phyloP scores from a whole-genome alignment of 2,329 filamentous ascomycete genomes.

The Didymella lethalis region DNA sequence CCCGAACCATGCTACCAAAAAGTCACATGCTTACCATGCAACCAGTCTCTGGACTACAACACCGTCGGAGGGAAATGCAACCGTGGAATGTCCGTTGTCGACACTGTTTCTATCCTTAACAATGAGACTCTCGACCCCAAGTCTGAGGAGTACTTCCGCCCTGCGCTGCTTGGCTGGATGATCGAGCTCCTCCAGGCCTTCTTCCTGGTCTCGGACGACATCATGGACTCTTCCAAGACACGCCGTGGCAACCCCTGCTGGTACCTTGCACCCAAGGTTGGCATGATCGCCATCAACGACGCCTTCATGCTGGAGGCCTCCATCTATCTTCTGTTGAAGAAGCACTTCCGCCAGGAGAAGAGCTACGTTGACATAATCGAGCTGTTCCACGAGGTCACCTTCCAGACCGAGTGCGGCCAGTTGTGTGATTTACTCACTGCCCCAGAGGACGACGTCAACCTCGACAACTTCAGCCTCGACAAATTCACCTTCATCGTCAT shows the following conservation, averaged over 20 bases:
- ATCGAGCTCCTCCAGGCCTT: slow-evolving; percentile 98
- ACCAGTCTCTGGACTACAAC: slow-evolving; percentile 82
- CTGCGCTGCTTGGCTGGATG: slow-evolving; percentile 93
- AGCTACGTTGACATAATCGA: slow-evolving; percentile 91
- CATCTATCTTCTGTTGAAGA: slow-evolving; percentile 92
- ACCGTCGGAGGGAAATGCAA: slow-evolving; percentile 96
- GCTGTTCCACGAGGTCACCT: slow-evolving; percentile 93
- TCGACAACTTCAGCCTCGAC: slow-evolving; percentile 92
- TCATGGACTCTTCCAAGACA: slow-evolving; percentile 97
- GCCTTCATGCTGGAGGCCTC: slow-evolving; percentile 91
- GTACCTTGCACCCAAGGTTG: slow-evolving; percentile 89
- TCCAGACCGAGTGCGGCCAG: slow-evolving; percentile 96
- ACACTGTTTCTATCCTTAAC: slow-evolving; percentile 84
- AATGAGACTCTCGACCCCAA: slow-evolving; percentile 74
- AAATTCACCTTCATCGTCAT: slow-evolving; percentile 99
- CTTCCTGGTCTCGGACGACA: slow-evolving; percentile 98
- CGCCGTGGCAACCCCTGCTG: slow-evolving; percentile 94
- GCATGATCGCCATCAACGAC: slow-evolving; percentile 98
- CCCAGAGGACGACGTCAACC: slow-evolving; percentile 89
- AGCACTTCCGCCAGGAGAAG: slow-evolving; percentile 88
- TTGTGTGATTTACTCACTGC: slow-evolving; percentile 93
- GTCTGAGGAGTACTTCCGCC: slow-evolving; percentile 77
- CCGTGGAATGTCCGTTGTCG: slow-evolving; percentile 96
- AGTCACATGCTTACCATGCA: slow-evolving; percentile 27
- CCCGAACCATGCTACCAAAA: slow-evolving; percentile 8